phyloP scores from a whole-genome alignment of 768 basidiomycete species.

The Coprinopsis cinerea region DNA sequence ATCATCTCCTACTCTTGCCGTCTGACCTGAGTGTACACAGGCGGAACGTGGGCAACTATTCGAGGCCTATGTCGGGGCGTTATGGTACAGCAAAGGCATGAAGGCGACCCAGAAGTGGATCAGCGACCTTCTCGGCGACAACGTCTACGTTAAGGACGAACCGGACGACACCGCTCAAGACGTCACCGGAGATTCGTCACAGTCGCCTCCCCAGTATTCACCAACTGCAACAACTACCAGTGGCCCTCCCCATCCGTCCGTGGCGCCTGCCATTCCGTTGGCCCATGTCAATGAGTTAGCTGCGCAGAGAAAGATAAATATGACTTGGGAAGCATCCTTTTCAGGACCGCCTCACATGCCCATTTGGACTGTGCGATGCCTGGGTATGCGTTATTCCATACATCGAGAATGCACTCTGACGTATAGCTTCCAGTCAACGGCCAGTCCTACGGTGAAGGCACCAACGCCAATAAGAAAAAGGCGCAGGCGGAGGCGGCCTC shows the following conservation, averaged over 20 bases:
- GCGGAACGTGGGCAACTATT: not conserved
- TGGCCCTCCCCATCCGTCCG: slow-evolving; percentile 16
- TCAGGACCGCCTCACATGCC: slow-evolving; percentile 49
- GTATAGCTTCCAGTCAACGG: slow-evolving; percentile 46
- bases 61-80: slow-evolving; percentile 6
- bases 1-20: too few relatives aligned
- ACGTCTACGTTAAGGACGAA: slow-evolving; percentile 1
- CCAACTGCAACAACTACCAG: slow-evolving; percentile 19
- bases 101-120: not conserved
- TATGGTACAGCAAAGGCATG: not conserved
- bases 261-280: slow-evolving; percentile 23
- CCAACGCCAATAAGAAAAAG: too few relatives aligned
- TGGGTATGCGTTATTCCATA: slow-evolving; percentile 31
- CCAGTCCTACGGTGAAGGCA: too few relatives aligned
- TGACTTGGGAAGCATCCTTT: slow-evolving; percentile 41
- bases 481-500: too few relatives aligned
- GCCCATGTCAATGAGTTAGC: slow-evolving; percentile 50
- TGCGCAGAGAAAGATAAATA: slow-evolving; percentile 33
- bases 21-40: too few relatives aligned
- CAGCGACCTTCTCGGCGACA: not conserved
- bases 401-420: too few relatives aligned
- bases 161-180: not conserved
- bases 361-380: slow-evolving; percentile 50
- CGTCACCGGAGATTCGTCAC: too few relatives aligned
- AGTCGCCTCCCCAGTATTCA: slow-evolving; percentile 8